phyloP scores from a whole-genome alignment of 2,329 filamentous ascomycete genomes.

The Celoporthe dispersa region DNA sequence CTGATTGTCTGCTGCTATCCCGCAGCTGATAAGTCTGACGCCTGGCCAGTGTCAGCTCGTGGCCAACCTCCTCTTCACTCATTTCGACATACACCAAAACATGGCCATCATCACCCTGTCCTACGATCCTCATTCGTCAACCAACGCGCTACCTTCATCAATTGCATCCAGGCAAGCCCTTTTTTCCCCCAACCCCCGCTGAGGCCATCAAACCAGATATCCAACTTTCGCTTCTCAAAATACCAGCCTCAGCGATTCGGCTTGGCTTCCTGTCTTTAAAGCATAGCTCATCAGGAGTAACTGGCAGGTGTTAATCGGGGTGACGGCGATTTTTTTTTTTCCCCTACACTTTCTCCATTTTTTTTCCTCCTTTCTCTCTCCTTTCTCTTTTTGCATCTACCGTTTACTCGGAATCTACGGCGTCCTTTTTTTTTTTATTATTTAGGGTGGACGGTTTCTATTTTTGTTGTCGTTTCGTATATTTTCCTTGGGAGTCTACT shows the following conservation, averaged over 20 bases:
- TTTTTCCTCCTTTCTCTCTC: background rate
- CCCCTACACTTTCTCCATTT: background rate
- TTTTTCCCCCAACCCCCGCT: background rate
- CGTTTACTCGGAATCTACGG: constrained; percentile 3
- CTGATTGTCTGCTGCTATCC: constrained; percentile 29
- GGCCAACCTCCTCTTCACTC: background rate
- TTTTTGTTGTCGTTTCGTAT: background rate
- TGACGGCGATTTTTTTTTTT: background rate
- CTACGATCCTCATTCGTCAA: background rate
- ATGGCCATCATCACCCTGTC: too few relatives aligned
- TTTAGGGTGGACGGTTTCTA: background rate
- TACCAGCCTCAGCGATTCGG: constrained; percentile 1
- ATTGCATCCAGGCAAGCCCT: background rate
- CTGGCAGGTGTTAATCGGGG: background rate
- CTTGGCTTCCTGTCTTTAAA: constrained; percentile 9
- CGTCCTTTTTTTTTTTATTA: background rate
- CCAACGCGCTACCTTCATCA: background rate
- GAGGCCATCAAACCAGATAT: background rate
- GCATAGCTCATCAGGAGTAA: constrained; percentile 4
- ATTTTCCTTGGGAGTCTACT: background rate
- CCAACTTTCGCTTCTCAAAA: constrained; percentile 5
- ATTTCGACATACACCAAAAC: background rate
- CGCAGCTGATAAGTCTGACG: background rate
- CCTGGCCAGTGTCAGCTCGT: background rate
- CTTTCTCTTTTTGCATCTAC: constrained; percentile 8